Evolutionary conservation across 495 filamentous ascomycete genomes (phyloP).

Genomic region (Parathielavia hyrcaniae): DNA sequence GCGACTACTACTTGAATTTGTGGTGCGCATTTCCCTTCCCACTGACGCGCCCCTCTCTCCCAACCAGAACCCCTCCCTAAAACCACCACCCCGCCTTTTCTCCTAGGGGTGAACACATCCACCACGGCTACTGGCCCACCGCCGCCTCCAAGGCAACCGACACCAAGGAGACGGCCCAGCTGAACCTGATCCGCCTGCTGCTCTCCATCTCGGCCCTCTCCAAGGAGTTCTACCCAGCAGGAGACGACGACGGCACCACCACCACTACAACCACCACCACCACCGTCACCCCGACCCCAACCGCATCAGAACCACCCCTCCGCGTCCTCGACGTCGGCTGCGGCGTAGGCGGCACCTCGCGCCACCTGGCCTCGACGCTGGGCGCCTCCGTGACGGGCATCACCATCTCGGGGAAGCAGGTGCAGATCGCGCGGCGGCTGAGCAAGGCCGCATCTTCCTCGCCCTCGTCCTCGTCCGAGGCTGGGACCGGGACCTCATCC

Average conservation of each 20-base stretch:
- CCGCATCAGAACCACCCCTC: background rate
- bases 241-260: background rate
- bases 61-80: background rate
- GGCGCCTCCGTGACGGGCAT: slow-evolving; percentile 48
- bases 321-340: slow-evolving; percentile 52
- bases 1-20: slow-evolving; percentile 48
- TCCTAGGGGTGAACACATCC: slow-evolving; percentile 54
- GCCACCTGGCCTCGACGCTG: slow-evolving; percentile 44
- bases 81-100: background rate
- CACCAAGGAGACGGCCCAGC: slow-evolving; percentile 47
- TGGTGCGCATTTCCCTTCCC: slow-evolving; percentile 26
- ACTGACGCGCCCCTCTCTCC: background rate
- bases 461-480: slow-evolving; percentile 20
- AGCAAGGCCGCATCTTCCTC: slow-evolving; percentile 34
- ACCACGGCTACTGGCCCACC: slow-evolving; percentile 50
- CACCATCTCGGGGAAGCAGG: slow-evolving; percentile 52
- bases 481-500: background rate
- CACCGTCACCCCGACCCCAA: background rate
- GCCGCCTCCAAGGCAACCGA: slow-evolving; percentile 34
- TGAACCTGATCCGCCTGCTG: slow-evolving; percentile 47
- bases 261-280: background rate
- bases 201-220: slow-evolving; percentile 37
- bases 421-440: slow-evolving; percentile 44
- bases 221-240: background rate
- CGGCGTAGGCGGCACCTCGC: slow-evolving; percentile 51